Evolutionary conservation across 1,139 yeast species (phyloP), one percentile per base, ranked within the genome.

Genomic region (Taiozyma sp.): DNA sequence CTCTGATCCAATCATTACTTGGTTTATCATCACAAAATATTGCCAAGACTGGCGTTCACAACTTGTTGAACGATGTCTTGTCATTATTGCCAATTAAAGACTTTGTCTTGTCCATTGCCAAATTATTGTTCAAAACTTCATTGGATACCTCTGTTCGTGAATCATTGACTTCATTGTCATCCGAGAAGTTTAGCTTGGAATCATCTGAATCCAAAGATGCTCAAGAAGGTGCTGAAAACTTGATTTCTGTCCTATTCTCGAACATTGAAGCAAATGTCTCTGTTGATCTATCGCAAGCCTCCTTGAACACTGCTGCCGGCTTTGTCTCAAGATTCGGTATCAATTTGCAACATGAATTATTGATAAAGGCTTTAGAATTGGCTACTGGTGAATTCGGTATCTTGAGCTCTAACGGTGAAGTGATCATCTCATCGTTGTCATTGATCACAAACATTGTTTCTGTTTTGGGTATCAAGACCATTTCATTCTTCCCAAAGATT

Each of bases 401-500:
- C 44, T 70, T 77, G 56, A 76, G 73, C 53, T 67, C 67, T 6
- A 72, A 74, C 46, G 67, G 68, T 39, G 95, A 87, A 60, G 71
- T 87, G n/a, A 74, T 84, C 42, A 79, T 93, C 45, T 80, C 96
- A 2, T 80, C 97, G 2, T 74, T 90, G 52, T 80, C 85, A 61
- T 83, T 86, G 52, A 78, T 88, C 54, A 81, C 88, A 49, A 82
- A 84, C 55, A 71, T 88, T 51, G 78, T 88, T 49, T 80, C 83
- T 50, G 77, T 81, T 19, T 69, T 91, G 47, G 99, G 99, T 45
- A 93, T 95, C 29, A 87, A 89, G 62, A 77, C 85, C 53, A 85
- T 93, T 66, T 95, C 96, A 8, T 80, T 77, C 62, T 88, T 89
- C 74, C 88, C 96, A 34, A 85, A 83, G 67, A 83, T 91, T 61